These are phyloP conservation scores for Casaregolazyma suthepensis DNA, from an alignment of 1,139 yeast species.

Conservation along the genomic window DNA sequence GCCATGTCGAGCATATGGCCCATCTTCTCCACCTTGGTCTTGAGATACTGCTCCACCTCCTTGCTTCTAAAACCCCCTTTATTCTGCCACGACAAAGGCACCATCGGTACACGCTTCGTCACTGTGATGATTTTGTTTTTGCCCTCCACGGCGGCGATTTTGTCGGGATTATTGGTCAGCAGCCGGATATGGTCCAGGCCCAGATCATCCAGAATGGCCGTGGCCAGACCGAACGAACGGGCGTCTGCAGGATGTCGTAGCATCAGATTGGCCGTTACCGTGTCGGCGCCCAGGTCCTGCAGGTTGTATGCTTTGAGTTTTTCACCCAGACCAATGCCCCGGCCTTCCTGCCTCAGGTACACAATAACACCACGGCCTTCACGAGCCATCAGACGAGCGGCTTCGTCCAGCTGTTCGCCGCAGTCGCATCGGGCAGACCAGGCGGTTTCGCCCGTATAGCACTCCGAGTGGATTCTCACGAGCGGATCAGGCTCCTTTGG, in stretches of 20 bases:
- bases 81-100: slow-evolving; percentile 85
- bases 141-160: slow-evolving; percentile 91
- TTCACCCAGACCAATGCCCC: slow-evolving; percentile 96
- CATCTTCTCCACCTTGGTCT: slow-evolving; percentile 95
- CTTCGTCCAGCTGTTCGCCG: slow-evolving; percentile 98
- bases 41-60: slow-evolving; percentile 87
- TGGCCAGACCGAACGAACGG: slow-evolving; percentile 85
- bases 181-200: slow-evolving; percentile 68
- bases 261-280: slow-evolving; percentile 90
- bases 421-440: slow-evolving; percentile 99
- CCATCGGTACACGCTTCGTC: slow-evolving; percentile 88
- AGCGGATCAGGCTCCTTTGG: slow-evolving; percentile 47
- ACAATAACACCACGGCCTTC: slow-evolving; percentile 91
- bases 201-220: slow-evolving; percentile 82
- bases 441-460: slow-evolving; percentile 98
- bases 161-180: slow-evolving; percentile 93
- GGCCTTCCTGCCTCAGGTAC: slow-evolving; percentile 93
- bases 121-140: slow-evolving; percentile 63
- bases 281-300: slow-evolving; percentile 97
- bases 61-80: slow-evolving; percentile 67
- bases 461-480: slow-evolving; percentile 90
- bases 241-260: slow-evolving; percentile 97
- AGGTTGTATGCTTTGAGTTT: slow-evolving; percentile 93
- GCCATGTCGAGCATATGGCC: slow-evolving; percentile 67
- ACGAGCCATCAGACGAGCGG: slow-evolving; percentile 85